Evolutionary conservation across 495 filamentous ascomycete genomes (phyloP).

Genomic region (Penicillium paxilli): DNA sequence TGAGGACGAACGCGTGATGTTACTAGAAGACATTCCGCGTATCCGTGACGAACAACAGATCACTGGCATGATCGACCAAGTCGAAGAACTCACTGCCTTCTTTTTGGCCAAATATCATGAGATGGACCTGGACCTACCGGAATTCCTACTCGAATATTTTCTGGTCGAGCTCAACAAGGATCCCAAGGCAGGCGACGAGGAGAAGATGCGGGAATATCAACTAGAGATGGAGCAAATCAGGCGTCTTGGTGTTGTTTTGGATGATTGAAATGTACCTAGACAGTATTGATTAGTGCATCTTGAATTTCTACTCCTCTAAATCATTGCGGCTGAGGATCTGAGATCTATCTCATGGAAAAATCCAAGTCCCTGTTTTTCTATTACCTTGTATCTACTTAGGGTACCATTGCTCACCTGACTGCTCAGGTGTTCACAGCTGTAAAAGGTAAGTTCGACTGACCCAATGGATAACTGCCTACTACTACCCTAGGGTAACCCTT

Average conservation of each 20-base stretch:
- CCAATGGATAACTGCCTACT: no score
- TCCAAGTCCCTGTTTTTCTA: no score
- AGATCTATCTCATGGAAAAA: no score
- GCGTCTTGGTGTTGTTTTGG: not conserved
- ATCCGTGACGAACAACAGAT: not conserved
- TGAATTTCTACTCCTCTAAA: no score
- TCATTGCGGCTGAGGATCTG: no score
- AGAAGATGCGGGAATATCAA: not conserved
- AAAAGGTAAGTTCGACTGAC: no score
- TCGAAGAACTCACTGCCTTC: not conserved
- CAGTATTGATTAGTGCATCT: no score
- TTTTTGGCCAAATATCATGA: not conserved
- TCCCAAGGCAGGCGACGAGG: not conserved
- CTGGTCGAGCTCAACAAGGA: not conserved
- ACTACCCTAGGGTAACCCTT: no score
- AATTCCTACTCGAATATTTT: not conserved
- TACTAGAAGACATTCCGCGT: not conserved
- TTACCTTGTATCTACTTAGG: no score
- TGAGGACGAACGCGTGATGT: not conserved
- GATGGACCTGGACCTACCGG: not conserved
- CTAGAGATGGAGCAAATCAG: not conserved
- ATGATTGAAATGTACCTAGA: not conserved
- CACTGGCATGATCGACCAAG: not conserved
- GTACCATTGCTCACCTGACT: no score
- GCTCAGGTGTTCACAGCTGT: no score